Evolutionary conservation across 83 land plant genomes (phyloP).

Genomic region (Larix sibirica): DNA sequence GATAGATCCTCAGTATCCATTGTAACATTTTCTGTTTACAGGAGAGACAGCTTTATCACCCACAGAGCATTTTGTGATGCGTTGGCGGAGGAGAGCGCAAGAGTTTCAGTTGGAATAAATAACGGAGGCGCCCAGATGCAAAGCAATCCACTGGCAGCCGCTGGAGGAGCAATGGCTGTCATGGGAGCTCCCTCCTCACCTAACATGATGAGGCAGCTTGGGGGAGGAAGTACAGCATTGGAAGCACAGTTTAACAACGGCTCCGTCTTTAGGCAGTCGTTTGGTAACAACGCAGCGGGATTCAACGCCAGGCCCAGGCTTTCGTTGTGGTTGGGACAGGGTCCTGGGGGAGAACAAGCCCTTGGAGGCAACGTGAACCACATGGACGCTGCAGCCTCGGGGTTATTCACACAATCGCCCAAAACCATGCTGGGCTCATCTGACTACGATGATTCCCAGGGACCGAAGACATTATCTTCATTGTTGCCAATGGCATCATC

Average conservation of each 20-base stretch:
- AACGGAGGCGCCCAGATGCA: neutral
- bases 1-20: neutral
- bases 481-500: neutral
- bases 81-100: constrained; percentile 31
- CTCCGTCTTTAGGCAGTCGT: neutral
- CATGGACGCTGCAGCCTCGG: neutral
- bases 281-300: neutral
- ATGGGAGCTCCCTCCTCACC: constrained; percentile 10
- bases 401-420: neutral
- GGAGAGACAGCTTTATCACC: constrained; percentile 28
- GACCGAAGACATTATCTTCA: constrained; percentile 1
- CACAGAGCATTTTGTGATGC: constrained; percentile 30
- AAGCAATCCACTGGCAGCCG: neutral
- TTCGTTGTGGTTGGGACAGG: constrained; percentile 5
- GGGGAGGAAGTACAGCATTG: neutral
- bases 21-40: neutral
- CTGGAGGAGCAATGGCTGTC: neutral
- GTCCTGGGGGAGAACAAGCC: neutral
- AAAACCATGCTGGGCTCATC: neutral
- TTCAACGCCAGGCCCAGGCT: neutral
- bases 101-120: constrained; percentile 6
- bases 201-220: neutral
- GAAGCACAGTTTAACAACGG: neutral
- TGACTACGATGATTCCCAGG: neutral
- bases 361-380: neutral